These are phyloP conservation scores for Botryotinia calthae DNA, from an alignment of 2,329 filamentous ascomycete species.

Conservation along the genomic window DNA sequence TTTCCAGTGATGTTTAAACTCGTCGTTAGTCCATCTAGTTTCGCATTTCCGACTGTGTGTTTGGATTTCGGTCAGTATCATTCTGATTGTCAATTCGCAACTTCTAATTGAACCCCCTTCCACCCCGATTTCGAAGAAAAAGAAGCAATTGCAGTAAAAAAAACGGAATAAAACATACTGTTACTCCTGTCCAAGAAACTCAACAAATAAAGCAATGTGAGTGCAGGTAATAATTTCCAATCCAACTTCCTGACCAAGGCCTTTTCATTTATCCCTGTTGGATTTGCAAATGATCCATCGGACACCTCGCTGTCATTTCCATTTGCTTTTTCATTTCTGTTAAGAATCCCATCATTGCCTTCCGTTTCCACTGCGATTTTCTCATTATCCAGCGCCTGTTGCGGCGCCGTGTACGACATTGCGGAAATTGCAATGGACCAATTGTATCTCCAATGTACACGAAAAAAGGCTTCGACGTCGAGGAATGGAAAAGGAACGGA, in stretches of 20 bases:
- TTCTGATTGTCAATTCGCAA: background rate
- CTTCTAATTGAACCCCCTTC: background rate
- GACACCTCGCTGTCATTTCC: constrained; percentile 19
- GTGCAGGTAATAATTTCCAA: constrained; percentile 49
- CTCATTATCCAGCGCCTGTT: background rate
- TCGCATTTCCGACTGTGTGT: constrained; percentile 55
- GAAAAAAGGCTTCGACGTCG: background rate
- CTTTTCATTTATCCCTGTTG: constrained; percentile 50
- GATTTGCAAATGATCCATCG: constrained; percentile 28
- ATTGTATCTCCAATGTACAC: background rate
- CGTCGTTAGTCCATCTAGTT: constrained; percentile 52
- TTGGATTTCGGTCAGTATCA: background rate
- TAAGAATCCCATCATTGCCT: background rate
- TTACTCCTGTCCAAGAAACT: constrained; percentile 59
- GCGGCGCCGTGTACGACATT: background rate
- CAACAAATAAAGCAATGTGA: constrained; percentile 54
- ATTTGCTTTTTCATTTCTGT: background rate
- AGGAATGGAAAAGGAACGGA: background rate
- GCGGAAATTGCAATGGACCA: too few relatives aligned
- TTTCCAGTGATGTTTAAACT: constrained; percentile 57
- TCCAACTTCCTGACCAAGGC: constrained; percentile 58
- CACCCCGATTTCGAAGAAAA: too few relatives aligned
- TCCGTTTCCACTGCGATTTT: background rate
- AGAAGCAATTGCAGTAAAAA: background rate
- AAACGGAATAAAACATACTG: constrained; percentile 42